A percentile compares a stretch with the other conserved stretches of the same genome.
Conservation (phyloP, 768 basidiomycete genomes). For the Pisolithus sp. region DNA sequence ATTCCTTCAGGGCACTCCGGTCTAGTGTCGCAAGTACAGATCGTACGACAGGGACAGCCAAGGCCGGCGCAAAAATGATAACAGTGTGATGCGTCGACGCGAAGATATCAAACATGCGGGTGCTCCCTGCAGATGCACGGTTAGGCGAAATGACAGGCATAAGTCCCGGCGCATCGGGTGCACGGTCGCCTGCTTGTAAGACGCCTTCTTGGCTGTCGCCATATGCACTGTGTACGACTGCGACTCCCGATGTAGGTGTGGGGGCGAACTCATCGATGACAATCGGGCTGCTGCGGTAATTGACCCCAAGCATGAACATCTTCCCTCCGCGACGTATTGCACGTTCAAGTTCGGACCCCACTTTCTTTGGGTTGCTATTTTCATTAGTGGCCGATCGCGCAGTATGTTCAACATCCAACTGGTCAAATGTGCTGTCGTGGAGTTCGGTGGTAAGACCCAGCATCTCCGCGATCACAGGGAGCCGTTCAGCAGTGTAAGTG, state of each 20-base stretch:
- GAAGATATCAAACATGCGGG: no score
- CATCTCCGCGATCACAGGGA: constrained; percentile 19
- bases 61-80: no score
- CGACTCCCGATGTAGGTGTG: background rate
- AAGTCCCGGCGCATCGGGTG: no score
- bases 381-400: background rate
- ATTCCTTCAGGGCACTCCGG: no score
- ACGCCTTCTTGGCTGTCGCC: background rate
- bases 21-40: no score
- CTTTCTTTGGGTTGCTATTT: background rate
- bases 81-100: no score
- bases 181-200: no score
- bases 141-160: no score
- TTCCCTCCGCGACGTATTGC: background rate
- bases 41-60: no score
- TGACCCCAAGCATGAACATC: constrained; percentile 19
- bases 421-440: background rate
- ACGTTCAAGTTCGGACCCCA: background rate
- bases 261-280: constrained; percentile 13
- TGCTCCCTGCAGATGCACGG: no score
- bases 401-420: background rate
- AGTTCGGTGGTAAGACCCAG: constrained; percentile 28
- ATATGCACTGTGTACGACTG: background rate
- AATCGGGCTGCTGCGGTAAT: constrained; percentile 21
- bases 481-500: no score